phyloP scores from a whole-genome alignment of 2,329 filamentous ascomycete genomes.

The Neophaeococcomyces aloes region DNA sequence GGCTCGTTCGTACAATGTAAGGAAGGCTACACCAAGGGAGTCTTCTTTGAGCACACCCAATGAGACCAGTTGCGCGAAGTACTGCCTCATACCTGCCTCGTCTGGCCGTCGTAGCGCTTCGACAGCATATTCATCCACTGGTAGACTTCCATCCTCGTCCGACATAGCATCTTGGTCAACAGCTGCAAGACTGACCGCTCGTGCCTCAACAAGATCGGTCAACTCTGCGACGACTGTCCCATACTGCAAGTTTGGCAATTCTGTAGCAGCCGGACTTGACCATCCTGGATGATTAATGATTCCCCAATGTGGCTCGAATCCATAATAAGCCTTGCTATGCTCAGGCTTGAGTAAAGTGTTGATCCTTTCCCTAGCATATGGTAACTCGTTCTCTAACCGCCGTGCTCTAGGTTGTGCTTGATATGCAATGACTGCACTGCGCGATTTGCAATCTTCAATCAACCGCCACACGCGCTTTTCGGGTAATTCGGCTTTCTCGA shows the following conservation, averaged over 20 bases:
- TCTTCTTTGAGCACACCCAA: constrained; percentile 52
- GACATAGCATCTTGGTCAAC: constrained; percentile 39
- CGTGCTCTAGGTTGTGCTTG: constrained; percentile 60
- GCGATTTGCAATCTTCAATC: constrained; percentile 59
- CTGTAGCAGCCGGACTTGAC: constrained; percentile 65
- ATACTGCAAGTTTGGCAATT: constrained; percentile 75
- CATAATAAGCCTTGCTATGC: neutral
- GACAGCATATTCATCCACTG: constrained; percentile 44
- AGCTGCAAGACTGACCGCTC: constrained; percentile 76
- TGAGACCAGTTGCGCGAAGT: constrained; percentile 59
- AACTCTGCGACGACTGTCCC: constrained; percentile 70
- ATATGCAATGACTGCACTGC: constrained; percentile 73
- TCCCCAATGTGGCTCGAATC: constrained; percentile 57
- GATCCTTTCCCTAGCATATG: constrained; percentile 13
- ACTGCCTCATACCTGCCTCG: constrained; percentile 67
- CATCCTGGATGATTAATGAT: constrained; percentile 78
- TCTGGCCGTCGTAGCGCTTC: constrained; percentile 59
- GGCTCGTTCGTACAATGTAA: constrained; percentile 69
- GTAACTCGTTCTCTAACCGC: constrained; percentile 29
- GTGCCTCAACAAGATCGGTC: constrained; percentile 81
- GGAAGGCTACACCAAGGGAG: constrained; percentile 48
- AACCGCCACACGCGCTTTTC: constrained; percentile 62
- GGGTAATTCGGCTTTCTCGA: constrained; percentile 70
- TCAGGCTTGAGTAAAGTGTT: constrained; percentile 12
- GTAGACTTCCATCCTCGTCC: constrained; percentile 25